Percentiles rank a stretch among this genome's conserved stretches.
Conservation (phyloP, 1,139 yeast species). For the Hemisphaericaspora xylofermentans region DNA sequence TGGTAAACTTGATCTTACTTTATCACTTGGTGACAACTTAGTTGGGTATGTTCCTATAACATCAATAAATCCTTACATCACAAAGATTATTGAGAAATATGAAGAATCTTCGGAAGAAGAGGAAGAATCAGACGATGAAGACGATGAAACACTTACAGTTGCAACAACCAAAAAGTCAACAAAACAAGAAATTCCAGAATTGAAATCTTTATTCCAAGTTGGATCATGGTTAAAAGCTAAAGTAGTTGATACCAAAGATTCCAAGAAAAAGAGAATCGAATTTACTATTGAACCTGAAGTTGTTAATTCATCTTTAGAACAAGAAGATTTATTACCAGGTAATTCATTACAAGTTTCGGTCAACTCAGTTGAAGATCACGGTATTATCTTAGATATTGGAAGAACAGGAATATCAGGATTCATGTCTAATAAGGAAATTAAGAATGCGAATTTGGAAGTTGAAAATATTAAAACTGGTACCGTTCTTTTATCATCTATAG, state of each 20-base stretch:
- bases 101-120: constrained; percentile 42
- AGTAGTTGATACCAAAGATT: constrained; percentile 50
- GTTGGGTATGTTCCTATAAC: constrained; percentile 80
- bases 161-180: constrained; percentile 22
- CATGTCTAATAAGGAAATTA: constrained; percentile 66
- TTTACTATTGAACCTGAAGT: constrained; percentile 73
- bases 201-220: constrained; percentile 52
- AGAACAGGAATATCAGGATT: constrained; percentile 60
- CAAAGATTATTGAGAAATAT: constrained; percentile 53
- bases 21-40: constrained; percentile 81
- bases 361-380: constrained; percentile 86
- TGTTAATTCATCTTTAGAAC: constrained; percentile 61
- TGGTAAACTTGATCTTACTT: constrained; percentile 59
- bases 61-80: constrained; percentile 64
- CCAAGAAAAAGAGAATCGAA: constrained; percentile 67
- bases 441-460: constrained; percentile 21
- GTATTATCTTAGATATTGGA: constrained; percentile 76
- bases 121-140: constrained; percentile 45
- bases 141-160: constrained; percentile 29
- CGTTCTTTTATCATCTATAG: constrained; percentile 52
- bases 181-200: constrained; percentile 51
- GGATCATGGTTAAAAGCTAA: constrained; percentile 90
- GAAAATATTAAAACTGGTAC: constrained; percentile 30
- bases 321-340: constrained; percentile 65
- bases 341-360: constrained; percentile 74